Evolutionary conservation across 1,284 basidiomycete genomes (phyloP), one percentile per base, ranked within the genome.

Genomic region (Trichosporon sp.): DNA sequence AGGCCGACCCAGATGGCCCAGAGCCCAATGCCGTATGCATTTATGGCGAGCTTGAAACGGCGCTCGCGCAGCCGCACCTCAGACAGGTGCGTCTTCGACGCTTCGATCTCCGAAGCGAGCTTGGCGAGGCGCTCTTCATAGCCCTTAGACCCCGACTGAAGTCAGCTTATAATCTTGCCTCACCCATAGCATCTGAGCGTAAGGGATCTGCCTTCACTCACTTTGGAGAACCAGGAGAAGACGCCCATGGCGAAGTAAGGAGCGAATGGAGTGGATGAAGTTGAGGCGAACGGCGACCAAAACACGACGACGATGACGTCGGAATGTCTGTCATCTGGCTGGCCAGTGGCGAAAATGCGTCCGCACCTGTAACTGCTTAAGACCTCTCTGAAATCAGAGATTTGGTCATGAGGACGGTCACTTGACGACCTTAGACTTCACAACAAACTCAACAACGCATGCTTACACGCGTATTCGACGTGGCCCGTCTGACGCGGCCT

Each of bases 31-130:
- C 93, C 91, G 80, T 94, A 96, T 4, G 94, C 82, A 0, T 95
- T 95, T 65, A 93, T 89, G 37, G 92, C 86, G 63, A 96, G 87
- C 11, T 91, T 91, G 2, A 92, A 87, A 1, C 95, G 88, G 48
- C 94, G 88, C 83, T 98, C 92, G 31, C 95, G 90, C 65, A 93
- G 85, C 10, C 93, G 90, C 77, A 98, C 92, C 80, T 96, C 94
- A 0, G 92, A 91, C 7, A 99, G 89, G 71, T 90, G 88, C 43
- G 89, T 88, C 83, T 96, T 92, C 31, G 86, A 84, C 14, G 83
- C 80, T 37, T 80, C 77, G 73, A 88, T 87, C 35, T 87, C 84
- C 21, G 80, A 78, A 16, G 86, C 84, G 10, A 88, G 81, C 1
- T 79, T 79, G 4, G 85, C 80, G 11, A 88, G 85, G 31, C 87